Conservation (phyloP, 805 yeast genomes). For the Barnettozyma californica region DNA sequence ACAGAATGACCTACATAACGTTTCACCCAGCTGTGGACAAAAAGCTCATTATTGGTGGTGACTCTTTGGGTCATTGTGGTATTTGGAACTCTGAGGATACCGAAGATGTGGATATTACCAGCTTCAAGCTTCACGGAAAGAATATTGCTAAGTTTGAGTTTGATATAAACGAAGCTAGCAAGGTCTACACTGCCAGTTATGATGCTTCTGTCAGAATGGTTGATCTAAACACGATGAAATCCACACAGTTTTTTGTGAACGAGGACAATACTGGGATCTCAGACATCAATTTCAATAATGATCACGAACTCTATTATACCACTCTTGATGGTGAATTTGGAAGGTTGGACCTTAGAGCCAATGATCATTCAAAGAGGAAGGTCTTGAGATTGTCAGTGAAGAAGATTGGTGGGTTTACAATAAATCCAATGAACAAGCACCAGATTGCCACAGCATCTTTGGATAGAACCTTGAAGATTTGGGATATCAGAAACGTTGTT, state of each 20-base stretch:
- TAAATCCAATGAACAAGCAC: slow-evolving; percentile 61
- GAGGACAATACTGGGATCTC: slow-evolving; percentile 63
- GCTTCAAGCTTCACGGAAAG: slow-evolving; percentile 71
- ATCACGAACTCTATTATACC: slow-evolving; percentile 60
- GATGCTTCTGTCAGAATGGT: slow-evolving; percentile 81
- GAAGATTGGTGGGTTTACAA: slow-evolving; percentile 84
- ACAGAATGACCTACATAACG: slow-evolving; percentile 65
- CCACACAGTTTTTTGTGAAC: slow-evolving; percentile 57
- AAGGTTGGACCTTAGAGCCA: slow-evolving; percentile 59
- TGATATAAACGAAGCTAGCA: slow-evolving; percentile 42
- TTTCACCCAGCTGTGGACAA: slow-evolving; percentile 71
- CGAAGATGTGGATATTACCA: slow-evolving; percentile 47
- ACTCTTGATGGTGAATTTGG: slow-evolving; percentile 80
- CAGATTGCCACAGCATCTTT: slow-evolving; percentile 85
- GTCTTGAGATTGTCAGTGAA: slow-evolving; percentile 65
- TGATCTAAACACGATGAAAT: slow-evolving; percentile 57
- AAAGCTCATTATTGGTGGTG: slow-evolving; percentile 77
- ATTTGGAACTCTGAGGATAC: slow-evolving; percentile 67
- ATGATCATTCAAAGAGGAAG: slow-evolving; percentile 29
- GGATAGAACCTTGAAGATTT: slow-evolving; percentile 76
- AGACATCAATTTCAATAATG: slow-evolving; percentile 58
- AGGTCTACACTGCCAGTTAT: slow-evolving; percentile 68
- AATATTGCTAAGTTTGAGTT: slow-evolving; percentile 61
- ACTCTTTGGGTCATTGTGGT: slow-evolving; percentile 81
- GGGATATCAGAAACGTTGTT: slow-evolving; percentile 70